phyloP scores from a whole-genome alignment of 2,329 filamentous ascomycete genomes.

The Aspergillus neoniger region DNA sequence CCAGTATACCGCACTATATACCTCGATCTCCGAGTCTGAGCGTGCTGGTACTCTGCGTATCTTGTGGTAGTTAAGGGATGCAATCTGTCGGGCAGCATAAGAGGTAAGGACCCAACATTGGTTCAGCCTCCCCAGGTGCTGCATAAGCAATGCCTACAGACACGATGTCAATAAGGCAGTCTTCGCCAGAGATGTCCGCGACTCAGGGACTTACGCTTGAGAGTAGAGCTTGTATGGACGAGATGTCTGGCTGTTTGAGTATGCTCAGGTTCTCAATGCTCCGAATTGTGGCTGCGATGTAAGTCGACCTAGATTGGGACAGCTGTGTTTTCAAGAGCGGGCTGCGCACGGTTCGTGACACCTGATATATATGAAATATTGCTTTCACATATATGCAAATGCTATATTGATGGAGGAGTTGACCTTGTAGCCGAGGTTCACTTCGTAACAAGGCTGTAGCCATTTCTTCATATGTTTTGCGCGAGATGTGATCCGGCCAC shows the following conservation, averaged over 20 bases:
- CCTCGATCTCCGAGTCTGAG: conserved; percentile 21
- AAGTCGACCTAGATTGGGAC: conserved; percentile 22
- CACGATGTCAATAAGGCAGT: neutral
- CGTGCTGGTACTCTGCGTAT: neutral
- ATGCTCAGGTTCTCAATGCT: conserved; percentile 23
- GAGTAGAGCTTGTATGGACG: conserved; percentile 26
- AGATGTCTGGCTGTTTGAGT: conserved; percentile 20
- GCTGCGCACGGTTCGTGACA: conserved; percentile 19
- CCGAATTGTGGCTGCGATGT: conserved; percentile 20
- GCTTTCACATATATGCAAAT: conserved; percentile 30
- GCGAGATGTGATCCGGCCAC: conserved; percentile 33
- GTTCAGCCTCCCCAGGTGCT: conserved; percentile 25
- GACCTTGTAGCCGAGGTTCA: neutral
- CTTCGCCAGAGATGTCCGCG: neutral
- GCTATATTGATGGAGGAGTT: conserved; percentile 27
- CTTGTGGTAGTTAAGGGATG: conserved; percentile 26
- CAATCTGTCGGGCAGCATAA: conserved; percentile 29
- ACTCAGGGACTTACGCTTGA: conserved; percentile 23
- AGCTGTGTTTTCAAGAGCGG: conserved; percentile 20
- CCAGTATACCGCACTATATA: conserved; percentile 26
- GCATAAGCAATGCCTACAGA: conserved; percentile 28
- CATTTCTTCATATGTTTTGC: conserved; percentile 25
- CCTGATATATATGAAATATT: conserved; percentile 19
- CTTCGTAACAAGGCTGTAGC: conserved; percentile 18
- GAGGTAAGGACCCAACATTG: conserved; percentile 29